Conservation (phyloP, 768 basidiomycete species). For the Calocera cornea region DNA sequence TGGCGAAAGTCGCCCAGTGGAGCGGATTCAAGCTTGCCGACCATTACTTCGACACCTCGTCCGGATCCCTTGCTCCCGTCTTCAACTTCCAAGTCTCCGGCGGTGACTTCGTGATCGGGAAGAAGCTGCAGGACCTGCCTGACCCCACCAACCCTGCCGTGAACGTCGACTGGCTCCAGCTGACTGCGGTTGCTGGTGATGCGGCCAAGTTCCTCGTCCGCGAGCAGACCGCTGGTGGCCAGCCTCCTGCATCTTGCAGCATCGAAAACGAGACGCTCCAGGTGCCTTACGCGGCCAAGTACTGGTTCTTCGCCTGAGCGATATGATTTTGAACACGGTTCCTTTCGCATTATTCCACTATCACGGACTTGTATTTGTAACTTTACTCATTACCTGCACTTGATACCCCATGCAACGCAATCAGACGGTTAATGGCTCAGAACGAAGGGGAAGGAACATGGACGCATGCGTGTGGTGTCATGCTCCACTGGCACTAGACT, state of each 20-base stretch:
- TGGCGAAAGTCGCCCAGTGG: not conserved
- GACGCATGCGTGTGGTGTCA: no score
- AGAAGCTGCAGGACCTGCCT: not conserved
- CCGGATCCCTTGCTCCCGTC: not conserved
- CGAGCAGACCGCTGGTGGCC: constrained; percentile 40
- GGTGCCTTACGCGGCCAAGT: constrained; percentile 22
- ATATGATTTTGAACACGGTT: not conserved
- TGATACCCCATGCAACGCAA: constrained; percentile 8
- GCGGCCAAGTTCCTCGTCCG: constrained; percentile 42
- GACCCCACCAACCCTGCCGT: constrained; percentile 8
- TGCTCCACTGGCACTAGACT: no score
- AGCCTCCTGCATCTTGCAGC: constrained; percentile 35
- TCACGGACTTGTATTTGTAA: constrained; percentile 6
- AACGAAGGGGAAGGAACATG: no score
- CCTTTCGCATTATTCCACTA: not conserved
- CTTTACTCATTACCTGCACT: not conserved
- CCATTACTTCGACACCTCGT: constrained; percentile 10
- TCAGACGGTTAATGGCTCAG: no score
- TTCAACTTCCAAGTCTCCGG: constrained; percentile 9
- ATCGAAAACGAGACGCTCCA: constrained; percentile 20
- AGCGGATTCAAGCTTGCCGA: constrained; percentile 7
- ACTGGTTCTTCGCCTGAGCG: constrained; percentile 16
- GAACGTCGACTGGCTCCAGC: constrained; percentile 45
- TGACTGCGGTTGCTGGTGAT: constrained; percentile 34
- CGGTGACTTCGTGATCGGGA: not conserved